Conservation (phyloP, 208 protist genomes). For the Entamoeba dispar region DNA sequence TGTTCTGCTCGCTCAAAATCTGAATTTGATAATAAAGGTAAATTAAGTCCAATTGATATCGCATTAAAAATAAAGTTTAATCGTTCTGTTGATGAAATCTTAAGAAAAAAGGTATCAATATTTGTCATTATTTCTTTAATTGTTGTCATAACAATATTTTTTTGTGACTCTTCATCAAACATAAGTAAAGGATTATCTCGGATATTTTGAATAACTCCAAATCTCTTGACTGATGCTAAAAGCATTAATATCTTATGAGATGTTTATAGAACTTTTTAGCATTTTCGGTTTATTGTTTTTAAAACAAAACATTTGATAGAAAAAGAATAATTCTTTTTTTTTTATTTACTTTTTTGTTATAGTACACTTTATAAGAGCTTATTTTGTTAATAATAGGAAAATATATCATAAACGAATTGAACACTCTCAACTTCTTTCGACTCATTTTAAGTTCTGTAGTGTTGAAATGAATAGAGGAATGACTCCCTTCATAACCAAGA, state of each 20-base stretch:
- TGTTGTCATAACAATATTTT: not conserved
- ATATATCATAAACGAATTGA: too few relatives aligned
- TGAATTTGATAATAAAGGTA: not conserved
- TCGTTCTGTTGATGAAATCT: not conserved
- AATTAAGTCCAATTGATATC: not conserved
- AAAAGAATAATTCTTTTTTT: too few relatives aligned
- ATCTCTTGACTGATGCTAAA: not conserved
- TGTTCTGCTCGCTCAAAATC: not conserved
- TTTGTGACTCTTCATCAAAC: not conserved
- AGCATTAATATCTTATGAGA: not conserved
- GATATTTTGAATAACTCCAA: not conserved
- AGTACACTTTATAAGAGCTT: too few relatives aligned
- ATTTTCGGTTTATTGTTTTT: too few relatives aligned
- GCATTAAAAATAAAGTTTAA: not conserved
- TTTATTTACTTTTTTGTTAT: too few relatives aligned
- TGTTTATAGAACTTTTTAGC: too few relatives aligned
- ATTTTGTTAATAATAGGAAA: too few relatives aligned
- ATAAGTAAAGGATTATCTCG: not conserved
- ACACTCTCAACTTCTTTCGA: too few relatives aligned
- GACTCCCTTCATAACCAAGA: too few relatives aligned
- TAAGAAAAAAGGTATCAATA: not conserved
- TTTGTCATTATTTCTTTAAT: not conserved
- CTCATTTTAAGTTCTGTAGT: too few relatives aligned
- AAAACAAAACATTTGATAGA: too few relatives aligned
- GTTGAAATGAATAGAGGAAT: too few relatives aligned